Evolutionary conservation across 1,284 basidiomycete genomes (phyloP).

Genomic region (Pseudozyma sp.): DNA sequence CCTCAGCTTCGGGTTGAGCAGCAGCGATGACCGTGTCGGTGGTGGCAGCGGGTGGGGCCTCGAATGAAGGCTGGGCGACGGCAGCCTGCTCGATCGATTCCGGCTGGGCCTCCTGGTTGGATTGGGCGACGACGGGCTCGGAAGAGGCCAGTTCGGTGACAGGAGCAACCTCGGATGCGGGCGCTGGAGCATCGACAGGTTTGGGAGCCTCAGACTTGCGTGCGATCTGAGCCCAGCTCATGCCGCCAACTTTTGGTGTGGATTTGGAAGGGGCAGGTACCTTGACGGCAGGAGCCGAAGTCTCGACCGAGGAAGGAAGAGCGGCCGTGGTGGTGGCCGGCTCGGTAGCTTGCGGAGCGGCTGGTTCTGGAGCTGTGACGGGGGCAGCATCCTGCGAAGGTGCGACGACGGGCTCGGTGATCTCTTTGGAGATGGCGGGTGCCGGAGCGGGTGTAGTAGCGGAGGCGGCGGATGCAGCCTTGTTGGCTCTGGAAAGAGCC

Average conservation of each 20-base stretch:
- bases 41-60: conserved; percentile 12
- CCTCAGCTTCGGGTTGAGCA: conserved; percentile 16
- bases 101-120: conserved; percentile 19
- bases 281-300: conserved; percentile 43
- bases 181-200: conserved; percentile 27
- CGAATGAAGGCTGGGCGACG: conserved; percentile 12
- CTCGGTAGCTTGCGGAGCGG: conserved; percentile 34
- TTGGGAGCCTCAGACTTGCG: conserved; percentile 61
- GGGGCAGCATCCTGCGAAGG: conserved; percentile 22
- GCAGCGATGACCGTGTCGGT: conserved; percentile 9
- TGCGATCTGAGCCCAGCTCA: conserved; percentile 69
- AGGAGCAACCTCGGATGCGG: conserved; percentile 9
- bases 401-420: conserved; percentile 22
- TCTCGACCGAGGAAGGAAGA: conserved; percentile 34
- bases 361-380: conserved; percentile 8
- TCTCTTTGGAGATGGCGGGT: conserved; percentile 31
- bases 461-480: conserved; percentile 28
- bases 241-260: conserved; percentile 37
- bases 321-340: conserved; percentile 40
- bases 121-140: conserved; percentile 15
- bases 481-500: conserved; percentile 46
- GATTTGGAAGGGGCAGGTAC: conserved; percentile 49
- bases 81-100: conserved; percentile 9
- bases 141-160: conserved; percentile 15
- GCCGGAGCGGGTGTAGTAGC: conserved; percentile 35